Evolutionary conservation across 129 eudicot species (phyloP), one percentile per base, ranked within the genome.

Genomic region (Tagetes patula): DNA sequence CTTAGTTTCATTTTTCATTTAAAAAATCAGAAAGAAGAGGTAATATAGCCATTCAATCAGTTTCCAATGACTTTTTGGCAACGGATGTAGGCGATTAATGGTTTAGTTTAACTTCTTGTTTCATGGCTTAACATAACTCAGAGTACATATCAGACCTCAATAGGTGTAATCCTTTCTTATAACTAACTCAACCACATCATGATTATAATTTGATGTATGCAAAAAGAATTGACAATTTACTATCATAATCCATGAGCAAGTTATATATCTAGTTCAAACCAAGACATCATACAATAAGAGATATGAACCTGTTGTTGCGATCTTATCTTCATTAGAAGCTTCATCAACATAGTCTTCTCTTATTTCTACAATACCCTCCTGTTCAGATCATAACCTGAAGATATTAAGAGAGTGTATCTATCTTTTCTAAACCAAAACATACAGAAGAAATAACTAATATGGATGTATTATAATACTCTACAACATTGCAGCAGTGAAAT

Each of bases 331-430:
- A 67, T 58, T 31, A 47, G 81, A 67, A 71, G 60, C 73, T 69
- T 87, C 98, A 52, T 92, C 98, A 32, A 81, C 72, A 39, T 83
- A 89, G 71, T 92, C 96, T 85, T 92, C 98, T 75, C 91, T 84
- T 41, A 92, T 89, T 80, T 92, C 98, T 32, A 92, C 89, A 80
- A 89, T 82, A 76, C 96, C 96, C 75, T 89, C 98, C 98, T 89
- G 91, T 76, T 70, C 65, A 61, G 68, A 77, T 43, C 49, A 79
- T 79, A 32, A 6, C 49, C 6, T 65, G 6, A 48, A 69, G 65
- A 52, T 41, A 46, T 69, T 47, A 81, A 50, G 39, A 49, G 46
- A 1, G 6, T 60, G 37, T 68, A 52, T 74, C 63, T 58, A 58
- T 73, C 42, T 63, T 11, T 40, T 37, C 34, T 9, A 47, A 20